Percentiles rank a stretch among this genome's conserved stretches.
Evolutionary conservation across 306 rosid species (phyloP).

Genomic region (Benincasa hispida): DNA sequence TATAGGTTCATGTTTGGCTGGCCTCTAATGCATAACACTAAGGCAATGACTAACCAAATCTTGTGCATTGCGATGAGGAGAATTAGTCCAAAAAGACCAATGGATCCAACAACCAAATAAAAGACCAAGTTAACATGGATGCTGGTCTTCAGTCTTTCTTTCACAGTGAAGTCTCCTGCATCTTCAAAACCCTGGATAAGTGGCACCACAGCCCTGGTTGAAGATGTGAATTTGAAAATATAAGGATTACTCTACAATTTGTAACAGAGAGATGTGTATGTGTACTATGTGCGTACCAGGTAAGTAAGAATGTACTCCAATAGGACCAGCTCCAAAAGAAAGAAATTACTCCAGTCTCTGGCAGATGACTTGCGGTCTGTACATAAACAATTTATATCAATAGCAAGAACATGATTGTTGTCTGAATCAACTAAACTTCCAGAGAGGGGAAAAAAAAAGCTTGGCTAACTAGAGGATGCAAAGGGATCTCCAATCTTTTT

Average conservation of each 20-base stretch:
- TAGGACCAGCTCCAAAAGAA: slow-evolving; percentile 99
- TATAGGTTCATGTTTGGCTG: background rate
- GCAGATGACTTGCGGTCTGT: slow-evolving; percentile 48
- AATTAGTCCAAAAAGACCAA: slow-evolving; percentile 68
- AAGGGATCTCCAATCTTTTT: background rate
- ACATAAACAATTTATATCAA: slow-evolving; percentile 6
- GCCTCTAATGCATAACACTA: background rate
- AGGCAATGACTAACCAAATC: slow-evolving; percentile 38
- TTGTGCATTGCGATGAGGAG: slow-evolving; percentile 57
- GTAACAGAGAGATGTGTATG: background rate
- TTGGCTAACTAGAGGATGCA: background rate
- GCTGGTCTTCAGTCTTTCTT: slow-evolving; percentile 91
- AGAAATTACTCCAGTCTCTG: slow-evolving; percentile 64
- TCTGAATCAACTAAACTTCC: background rate
- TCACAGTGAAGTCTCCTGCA: slow-evolving; percentile 84
- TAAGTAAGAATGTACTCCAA: slow-evolving; percentile 89
- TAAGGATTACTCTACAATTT: slow-evolving; percentile 28
- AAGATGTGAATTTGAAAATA: slow-evolving; percentile 27
- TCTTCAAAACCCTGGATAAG: slow-evolving; percentile 99
- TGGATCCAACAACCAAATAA: slow-evolving; percentile 67
- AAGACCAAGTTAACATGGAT: slow-evolving; percentile 74
- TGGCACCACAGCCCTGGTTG: slow-evolving; percentile 96
- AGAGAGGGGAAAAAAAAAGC: background rate
- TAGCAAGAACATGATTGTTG: slow-evolving; percentile 1
- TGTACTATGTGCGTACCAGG: slow-evolving; percentile 35